Percentiles rank a stretch among this genome's conserved stretches.
phyloP scores from a whole-genome alignment of 2,329 filamentous ascomycete species.

The Blastomyces gilchristii region DNA sequence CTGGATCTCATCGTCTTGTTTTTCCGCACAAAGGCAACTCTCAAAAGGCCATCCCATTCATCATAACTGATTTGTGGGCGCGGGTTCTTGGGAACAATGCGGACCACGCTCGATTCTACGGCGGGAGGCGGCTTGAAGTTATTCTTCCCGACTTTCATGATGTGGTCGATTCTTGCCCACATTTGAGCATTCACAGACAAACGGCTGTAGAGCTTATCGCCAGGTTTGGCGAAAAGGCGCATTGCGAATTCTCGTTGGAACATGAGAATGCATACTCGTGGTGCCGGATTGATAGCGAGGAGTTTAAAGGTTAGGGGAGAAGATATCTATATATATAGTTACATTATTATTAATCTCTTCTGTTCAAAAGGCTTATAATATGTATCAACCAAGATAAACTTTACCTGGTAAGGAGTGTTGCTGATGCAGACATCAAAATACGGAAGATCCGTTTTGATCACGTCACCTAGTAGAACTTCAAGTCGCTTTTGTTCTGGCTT shows the following conservation, averaged over 20 bases:
- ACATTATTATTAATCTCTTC: conserved; percentile 6
- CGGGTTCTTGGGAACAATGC: conserved; percentile 78
- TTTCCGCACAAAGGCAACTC: conserved; percentile 74
- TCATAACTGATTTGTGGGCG: conserved; percentile 83
- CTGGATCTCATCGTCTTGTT: conserved; percentile 80
- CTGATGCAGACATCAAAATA: conserved; percentile 76
- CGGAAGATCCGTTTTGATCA: conserved; percentile 75
- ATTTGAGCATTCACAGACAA: conserved; percentile 90
- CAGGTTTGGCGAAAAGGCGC: conserved; percentile 75
- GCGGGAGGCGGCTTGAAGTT: conserved; percentile 94
- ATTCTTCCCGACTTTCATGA: conserved; percentile 91
- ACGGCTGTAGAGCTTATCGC: conserved; percentile 82
- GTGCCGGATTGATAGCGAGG: conserved; percentile 68
- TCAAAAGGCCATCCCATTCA: conserved; percentile 84
- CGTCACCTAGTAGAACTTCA: conserved; percentile 82
- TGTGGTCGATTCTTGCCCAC: conserved; percentile 60
- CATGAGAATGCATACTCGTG: conserved; percentile 81
- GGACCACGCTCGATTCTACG: conserved; percentile 83
- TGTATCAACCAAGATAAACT: not conserved
- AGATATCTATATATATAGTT: conserved; percentile 56
- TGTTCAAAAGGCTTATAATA: not conserved
- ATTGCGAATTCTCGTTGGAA: conserved; percentile 93
- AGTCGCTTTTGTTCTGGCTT: conserved; percentile 74
- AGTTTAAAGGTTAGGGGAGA: conserved; percentile 87
- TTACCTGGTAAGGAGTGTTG: conserved; percentile 61